phyloP scores from a whole-genome alignment of 306 rosid species.

The Rubus idaeus region DNA sequence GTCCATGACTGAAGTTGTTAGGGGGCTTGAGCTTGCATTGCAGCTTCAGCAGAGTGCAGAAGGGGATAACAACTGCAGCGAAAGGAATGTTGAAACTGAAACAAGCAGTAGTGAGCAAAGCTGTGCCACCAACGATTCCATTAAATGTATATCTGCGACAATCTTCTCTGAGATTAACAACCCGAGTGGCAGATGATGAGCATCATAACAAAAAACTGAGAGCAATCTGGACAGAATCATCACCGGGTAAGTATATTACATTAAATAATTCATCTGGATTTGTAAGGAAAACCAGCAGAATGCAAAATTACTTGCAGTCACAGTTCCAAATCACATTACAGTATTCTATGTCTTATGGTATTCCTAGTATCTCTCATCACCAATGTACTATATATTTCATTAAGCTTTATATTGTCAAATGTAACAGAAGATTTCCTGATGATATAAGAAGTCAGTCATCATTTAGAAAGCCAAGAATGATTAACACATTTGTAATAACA shows the following conservation, averaged over 20 bases:
- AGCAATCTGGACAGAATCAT: too few relatives aligned
- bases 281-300: too few relatives aligned
- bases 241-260: not conserved
- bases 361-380: too few relatives aligned
- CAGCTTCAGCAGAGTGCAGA: constrained; percentile 3
- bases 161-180: not conserved
- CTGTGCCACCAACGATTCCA: not conserved
- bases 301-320: too few relatives aligned
- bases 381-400: too few relatives aligned
- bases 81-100: not conserved
- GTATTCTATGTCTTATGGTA: too few relatives aligned
- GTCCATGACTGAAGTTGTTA: constrained; percentile 24
- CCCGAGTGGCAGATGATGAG: not conserved
- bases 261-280: too few relatives aligned
- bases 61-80: not conserved
- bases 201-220: not conserved
- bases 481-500: not conserved
- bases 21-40: constrained; percentile 26
- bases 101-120: not conserved
- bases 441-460: not conserved
- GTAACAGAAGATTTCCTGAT: too few relatives aligned
- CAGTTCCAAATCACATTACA: too few relatives aligned
- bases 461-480: not conserved
- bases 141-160: not conserved
- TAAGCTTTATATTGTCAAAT: too few relatives aligned